Conservation (phyloP, 2,329 filamentous ascomycete genomes). For the Pseudogymnoascus sp. region DNA sequence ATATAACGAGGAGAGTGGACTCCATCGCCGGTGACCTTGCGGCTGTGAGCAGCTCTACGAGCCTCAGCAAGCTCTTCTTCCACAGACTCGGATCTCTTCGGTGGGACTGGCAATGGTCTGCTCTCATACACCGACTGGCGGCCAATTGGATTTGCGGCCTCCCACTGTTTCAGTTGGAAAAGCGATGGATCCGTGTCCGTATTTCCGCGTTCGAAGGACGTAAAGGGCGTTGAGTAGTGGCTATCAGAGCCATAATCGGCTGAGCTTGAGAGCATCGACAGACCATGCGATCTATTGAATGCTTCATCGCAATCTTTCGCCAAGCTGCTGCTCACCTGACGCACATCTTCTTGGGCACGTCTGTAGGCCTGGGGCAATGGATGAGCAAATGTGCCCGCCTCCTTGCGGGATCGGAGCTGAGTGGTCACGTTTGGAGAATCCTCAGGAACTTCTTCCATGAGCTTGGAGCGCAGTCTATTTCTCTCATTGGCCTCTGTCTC, state of each 20-base stretch:
- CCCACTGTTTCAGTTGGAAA: neutral
- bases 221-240: neutral
- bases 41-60: constrained; percentile 23
- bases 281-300: constrained; percentile 51
- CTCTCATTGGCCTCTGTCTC: neutral
- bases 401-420: neutral
- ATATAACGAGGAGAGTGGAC: constrained; percentile 41
- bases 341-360: constrained; percentile 57
- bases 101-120: constrained; percentile 27
- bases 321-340: constrained; percentile 76
- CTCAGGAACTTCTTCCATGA: neutral
- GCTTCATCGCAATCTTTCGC: constrained; percentile 88
- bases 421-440: neutral
- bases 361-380: neutral
- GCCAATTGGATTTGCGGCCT: neutral
- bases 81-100: constrained; percentile 25
- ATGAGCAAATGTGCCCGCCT: neutral
- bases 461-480: neutral
- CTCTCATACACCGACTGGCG: constrained; percentile 17
- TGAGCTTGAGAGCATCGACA: constrained; percentile 1
- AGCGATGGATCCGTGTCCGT: neutral
- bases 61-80: constrained; percentile 26
- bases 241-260: neutral
- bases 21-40: constrained; percentile 20
- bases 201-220: neutral